phyloP scores from a whole-genome alignment of 441 rosid species.

The Croton laevigatus region DNA sequence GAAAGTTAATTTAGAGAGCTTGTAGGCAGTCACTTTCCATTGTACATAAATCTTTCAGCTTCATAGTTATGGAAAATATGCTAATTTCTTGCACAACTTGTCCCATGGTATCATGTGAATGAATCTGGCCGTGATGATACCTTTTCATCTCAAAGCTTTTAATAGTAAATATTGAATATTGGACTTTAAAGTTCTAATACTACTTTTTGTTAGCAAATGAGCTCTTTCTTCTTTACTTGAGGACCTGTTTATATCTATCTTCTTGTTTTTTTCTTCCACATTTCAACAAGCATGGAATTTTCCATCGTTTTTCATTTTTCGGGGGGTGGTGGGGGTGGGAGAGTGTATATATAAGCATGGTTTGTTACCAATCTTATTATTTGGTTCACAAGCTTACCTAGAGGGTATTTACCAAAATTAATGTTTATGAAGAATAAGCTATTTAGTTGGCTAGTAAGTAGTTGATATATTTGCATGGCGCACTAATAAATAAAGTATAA shows the following conservation, averaged over 20 bases:
- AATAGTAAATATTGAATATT: neutral
- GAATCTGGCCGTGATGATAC: neutral
- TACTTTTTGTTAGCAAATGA: neutral
- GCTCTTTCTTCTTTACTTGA: neutral
- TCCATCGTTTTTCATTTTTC: neutral
- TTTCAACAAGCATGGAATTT: neutral
- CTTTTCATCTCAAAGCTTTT: neutral
- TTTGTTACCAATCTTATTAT: neutral
- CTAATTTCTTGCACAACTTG: neutral
- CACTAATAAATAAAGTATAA: too few relatives aligned
- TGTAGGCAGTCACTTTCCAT: slow-evolving; percentile 16
- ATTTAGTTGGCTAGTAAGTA: too few relatives aligned
- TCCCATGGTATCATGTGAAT: neutral
- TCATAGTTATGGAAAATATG: slow-evolving; percentile 14
- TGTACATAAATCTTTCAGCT: slow-evolving; percentile 30
- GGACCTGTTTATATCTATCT: too few relatives aligned
- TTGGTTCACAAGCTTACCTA: too few relatives aligned
- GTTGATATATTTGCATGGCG: too few relatives aligned
- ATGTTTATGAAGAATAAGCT: too few relatives aligned
- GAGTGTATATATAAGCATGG: too few relatives aligned
- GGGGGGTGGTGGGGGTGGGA: too few relatives aligned
- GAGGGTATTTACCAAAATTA: too few relatives aligned
- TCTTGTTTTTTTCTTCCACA: neutral
- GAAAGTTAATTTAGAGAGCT: slow-evolving; percentile 25
- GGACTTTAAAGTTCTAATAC: too few relatives aligned